Evolutionary conservation across 2,329 filamentous ascomycete species (phyloP).

Genomic region (Cladophialophora carrionii): DNA sequence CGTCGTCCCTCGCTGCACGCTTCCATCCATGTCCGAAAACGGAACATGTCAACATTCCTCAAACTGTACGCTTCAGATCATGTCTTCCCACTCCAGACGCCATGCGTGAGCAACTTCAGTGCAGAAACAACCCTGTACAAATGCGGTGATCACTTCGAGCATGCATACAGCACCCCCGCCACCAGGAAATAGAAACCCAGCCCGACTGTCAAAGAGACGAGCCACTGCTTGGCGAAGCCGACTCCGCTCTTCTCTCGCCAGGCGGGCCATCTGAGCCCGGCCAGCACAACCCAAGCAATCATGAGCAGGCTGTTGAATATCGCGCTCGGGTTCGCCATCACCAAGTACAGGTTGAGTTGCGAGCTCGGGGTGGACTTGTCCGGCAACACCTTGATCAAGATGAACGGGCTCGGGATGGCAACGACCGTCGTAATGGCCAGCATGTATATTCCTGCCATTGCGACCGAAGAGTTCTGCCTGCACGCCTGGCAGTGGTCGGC

Average conservation of each 20-base stretch:
- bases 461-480: background rate
- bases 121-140: background rate
- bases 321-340: background rate
- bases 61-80: background rate
- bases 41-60: slow-evolving; percentile 15
- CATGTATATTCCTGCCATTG: background rate
- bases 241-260: background rate
- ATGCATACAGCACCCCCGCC: background rate
- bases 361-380: too few relatives aligned
- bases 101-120: background rate
- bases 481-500: background rate
- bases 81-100: background rate
- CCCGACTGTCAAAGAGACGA: background rate
- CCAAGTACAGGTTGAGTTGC: background rate
- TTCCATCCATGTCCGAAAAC: slow-evolving; percentile 13
- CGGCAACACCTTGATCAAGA: background rate
- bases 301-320: background rate
- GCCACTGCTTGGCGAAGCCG: background rate
- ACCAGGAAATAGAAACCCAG: background rate
- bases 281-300: background rate
- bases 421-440: background rate
- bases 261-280: background rate
- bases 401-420: background rate
- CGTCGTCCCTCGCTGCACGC: background rate
- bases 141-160: background rate